Base-by-base conservation (phyloP, 495 filamentous ascomycete species). In the Penicillium salamii region DNA sequence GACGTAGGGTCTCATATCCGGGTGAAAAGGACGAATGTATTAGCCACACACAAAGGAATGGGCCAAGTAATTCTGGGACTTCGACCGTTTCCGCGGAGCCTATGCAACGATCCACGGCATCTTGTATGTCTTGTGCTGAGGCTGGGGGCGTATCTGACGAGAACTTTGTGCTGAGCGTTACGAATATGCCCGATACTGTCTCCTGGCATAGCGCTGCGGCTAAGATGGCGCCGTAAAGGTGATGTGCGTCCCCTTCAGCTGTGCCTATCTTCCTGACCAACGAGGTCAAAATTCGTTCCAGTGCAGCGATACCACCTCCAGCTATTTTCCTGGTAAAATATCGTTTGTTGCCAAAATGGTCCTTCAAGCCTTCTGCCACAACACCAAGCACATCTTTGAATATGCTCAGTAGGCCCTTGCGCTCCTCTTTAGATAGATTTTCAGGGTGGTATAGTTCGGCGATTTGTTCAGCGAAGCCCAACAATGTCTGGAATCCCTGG, bases 141-240 rank as follows among this genome's bases (percentile, higher is more conserved):
- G 39, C 4, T 1, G 44, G 36, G 7, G 40, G 47, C 12, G 48
- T 31, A 35, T 39, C 39, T 14, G 50, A 45, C 20, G 46, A 44
- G 34, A 68, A 57, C 32, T 70, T 70, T 14, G 65, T 50, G 33
- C 44, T 45, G 41, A 72, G 48, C 26, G 62, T 55, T 51, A 62
- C 57, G 46, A 75, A 74, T 21, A 73, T 56, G 43, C 73, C 67
- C 28, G 81, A 75, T 31, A 87, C 68, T 5, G 79, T 75, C 61
- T 87, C 83, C 61, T 96, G 88, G 44, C 89, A 88, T 32, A 96
- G 67, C 7, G 86, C 84, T 59, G 92, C 91, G 5, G 88, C 82
- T 42, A 97, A 73, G n/a, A 97, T 78, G 53, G 83, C 81, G 13
- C 90, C 90, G 69, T 95, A 95, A 2, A 95, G 70, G 62, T 90